Evolutionary conservation across 1,139 yeast genomes (phyloP).

Genomic region (Suhomyces ambrosiae): DNA sequence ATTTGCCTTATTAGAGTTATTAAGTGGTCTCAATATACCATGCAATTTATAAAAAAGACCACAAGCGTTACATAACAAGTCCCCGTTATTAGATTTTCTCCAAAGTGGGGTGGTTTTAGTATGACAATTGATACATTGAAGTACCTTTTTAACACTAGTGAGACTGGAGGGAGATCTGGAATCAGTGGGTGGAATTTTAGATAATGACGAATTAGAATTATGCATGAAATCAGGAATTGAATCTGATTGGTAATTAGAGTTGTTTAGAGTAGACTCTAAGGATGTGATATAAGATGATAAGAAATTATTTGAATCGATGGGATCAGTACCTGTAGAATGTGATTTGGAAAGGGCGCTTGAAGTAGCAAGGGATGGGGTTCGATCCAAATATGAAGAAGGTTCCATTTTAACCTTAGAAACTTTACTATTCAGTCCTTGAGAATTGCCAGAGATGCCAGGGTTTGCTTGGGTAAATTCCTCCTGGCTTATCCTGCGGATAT

Average conservation of each 20-base stretch:
- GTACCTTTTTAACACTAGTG: constrained; percentile 21
- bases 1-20: constrained; percentile 16
- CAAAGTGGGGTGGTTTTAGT: constrained; percentile 51
- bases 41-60: constrained; percentile 50
- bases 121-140: constrained; percentile 49
- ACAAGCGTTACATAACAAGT: constrained; percentile 50
- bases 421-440: no score
- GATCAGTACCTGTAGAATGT: neutral
- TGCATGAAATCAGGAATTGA: neutral
- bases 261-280: constrained; percentile 39
- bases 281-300: constrained; percentile 45
- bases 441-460: neutral
- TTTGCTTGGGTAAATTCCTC: constrained; percentile 29
- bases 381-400: neutral
- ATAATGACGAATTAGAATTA: neutral
- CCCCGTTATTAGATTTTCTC: constrained; percentile 49
- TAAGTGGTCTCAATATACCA: constrained; percentile 48
- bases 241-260: constrained; percentile 20
- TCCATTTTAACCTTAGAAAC: neutral
- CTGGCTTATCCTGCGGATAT: constrained; percentile 46
- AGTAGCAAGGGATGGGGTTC: no score
- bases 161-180: constrained; percentile 12
- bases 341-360: neutral
- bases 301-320: constrained; percentile 23
- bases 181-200: constrained; percentile 5